Evolutionary conservation across 805 yeast species (phyloP).

Genomic region (Zygosaccharomyces gambellarensis): DNA sequence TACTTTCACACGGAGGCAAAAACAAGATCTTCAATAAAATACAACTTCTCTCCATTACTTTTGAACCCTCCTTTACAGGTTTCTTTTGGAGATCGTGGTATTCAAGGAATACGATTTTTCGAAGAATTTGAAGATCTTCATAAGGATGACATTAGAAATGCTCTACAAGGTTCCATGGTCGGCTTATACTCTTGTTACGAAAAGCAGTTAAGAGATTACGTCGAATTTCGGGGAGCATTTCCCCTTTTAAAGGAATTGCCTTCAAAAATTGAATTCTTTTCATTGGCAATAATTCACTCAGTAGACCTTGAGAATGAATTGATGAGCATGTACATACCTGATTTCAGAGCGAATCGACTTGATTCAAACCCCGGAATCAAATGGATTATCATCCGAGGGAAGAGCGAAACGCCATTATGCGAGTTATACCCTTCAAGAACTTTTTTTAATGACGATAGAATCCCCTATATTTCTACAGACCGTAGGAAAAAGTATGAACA

Average conservation of each 20-base stretch:
- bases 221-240: conserved; percentile 17
- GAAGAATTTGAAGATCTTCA: conserved; percentile 34
- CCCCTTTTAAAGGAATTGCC: neutral
- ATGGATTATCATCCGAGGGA: conserved; percentile 53
- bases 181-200: conserved; percentile 27
- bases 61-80: conserved; percentile 39
- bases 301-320: conserved; percentile 38
- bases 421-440: conserved; percentile 41
- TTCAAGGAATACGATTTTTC: conserved; percentile 36
- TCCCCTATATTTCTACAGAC: conserved; percentile 45
- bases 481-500: conserved; percentile 44
- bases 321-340: conserved; percentile 57
- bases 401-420: conserved; percentile 59
- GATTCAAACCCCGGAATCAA: conserved; percentile 21
- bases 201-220: conserved; percentile 2
- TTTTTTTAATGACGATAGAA: conserved; percentile 11
- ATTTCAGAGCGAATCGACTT: conserved; percentile 12
- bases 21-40: conserved; percentile 14
- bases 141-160: conserved; percentile 33
- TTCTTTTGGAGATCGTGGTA: conserved; percentile 37
- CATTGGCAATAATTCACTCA: conserved; percentile 61
- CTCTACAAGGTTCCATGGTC: conserved; percentile 36
- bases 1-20: conserved; percentile 46
- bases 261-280: conserved; percentile 11
- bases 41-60: conserved; percentile 43